phyloP scores from a whole-genome alignment of 83 land plant species.

The Picea mariana region DNA sequence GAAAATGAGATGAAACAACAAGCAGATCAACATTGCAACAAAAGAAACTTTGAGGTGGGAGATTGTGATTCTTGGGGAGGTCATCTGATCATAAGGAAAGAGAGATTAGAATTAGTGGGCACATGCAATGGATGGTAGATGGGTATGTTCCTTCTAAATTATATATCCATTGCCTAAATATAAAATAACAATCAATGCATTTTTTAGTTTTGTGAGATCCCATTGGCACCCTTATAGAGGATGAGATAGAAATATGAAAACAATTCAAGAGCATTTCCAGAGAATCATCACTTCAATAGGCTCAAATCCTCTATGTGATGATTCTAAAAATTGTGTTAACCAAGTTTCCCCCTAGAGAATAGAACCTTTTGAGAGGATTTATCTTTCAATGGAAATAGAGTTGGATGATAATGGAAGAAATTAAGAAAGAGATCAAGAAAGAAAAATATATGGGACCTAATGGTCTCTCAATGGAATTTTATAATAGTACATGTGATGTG shows the following conservation, averaged over 20 bases:
- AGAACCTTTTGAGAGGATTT: not conserved
- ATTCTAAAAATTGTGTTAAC: no score
- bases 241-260: not conserved
- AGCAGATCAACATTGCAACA: no score
- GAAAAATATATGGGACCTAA: not conserved
- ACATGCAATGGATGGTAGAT: not conserved
- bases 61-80: no score
- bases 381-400: not conserved
- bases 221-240: not conserved
- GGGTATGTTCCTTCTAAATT: not conserved
- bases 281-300: not conserved
- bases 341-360: not conserved
- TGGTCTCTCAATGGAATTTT: not conserved
- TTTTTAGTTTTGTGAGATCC: not conserved
- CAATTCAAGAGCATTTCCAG: not conserved
- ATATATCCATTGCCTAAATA: not conserved
- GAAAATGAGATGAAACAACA: no score
- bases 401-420: not conserved
- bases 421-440: not conserved
- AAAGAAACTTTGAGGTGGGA: no score
- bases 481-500: not conserved
- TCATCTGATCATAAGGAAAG: no score
- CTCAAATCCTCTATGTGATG: not conserved
- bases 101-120: not conserved
- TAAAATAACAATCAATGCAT: not conserved